Evolutionary conservation across 163 green algal species (phyloP), one percentile per base, ranked within the genome.

Genomic region (Scenedesmus sp.): DNA sequence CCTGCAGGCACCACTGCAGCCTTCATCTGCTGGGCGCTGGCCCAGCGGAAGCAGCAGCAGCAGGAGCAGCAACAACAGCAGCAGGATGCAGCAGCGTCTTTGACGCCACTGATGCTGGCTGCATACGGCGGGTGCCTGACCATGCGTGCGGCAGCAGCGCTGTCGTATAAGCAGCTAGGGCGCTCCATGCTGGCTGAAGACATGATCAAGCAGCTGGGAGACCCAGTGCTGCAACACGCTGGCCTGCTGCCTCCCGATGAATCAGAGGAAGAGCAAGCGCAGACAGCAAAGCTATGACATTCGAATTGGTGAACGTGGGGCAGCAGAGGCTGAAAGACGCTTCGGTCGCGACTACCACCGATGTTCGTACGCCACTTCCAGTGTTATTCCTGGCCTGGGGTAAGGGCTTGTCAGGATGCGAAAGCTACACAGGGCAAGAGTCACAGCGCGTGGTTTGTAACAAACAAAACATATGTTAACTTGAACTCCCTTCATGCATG

Each of bases 111-210:
- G 34, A 89, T 97, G 70, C 88, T 97, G 16, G 97, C 97, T 1
- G 95, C 93, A 1, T 98, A 96, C 70, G 96, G 94, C 0, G 97
- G 92, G 26, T 97, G 94, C 91, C n/a, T 96, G 2, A 92, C 94
- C 0, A 96, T 95, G 67, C 89, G 87, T 73, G 90, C 93, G 56
- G 95, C 96, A 1, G 93, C 95, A 2, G 64, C 82, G 26, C 66
- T 84, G 1, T 95, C 97, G 1, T 99, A 97, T 87, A 89, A 23
- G 4, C 79, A 89, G 1, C 93, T 95, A 74, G 92, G 95, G 79
- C 93, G 97, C 0, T 95, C 96, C 23, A 98, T 98, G 97, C 77
- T 97, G 7, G 96, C 97, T 8, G 94, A 76, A 0, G 97, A 98
- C 88, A 94, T 99, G 54, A 93, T 98, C 6, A 62, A 89, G 2